Evolutionary conservation across 2,329 filamentous ascomycete genomes (phyloP).

Genomic region (Xylariaceae sp.): DNA sequence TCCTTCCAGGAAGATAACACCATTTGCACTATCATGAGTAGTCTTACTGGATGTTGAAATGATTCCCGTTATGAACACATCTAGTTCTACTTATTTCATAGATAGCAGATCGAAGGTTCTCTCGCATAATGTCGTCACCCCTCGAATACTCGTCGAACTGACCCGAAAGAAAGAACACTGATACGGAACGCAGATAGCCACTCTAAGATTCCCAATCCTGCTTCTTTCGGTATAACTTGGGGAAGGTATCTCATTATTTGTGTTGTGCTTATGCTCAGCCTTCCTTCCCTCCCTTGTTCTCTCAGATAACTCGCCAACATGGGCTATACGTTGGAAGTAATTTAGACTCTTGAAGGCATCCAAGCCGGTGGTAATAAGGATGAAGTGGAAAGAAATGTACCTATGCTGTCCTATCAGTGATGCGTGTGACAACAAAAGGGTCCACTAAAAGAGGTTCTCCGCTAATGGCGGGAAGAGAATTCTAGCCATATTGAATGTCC

Average conservation of each 20-base stretch:
- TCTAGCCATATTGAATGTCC: conserved; percentile 57
- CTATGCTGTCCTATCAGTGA: conserved; percentile 42
- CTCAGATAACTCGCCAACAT: conserved; percentile 66
- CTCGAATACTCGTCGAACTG: too few species aligned
- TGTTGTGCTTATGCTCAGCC: conserved; percentile 57
- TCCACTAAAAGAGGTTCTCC: conserved; percentile 46
- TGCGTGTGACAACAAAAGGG: conserved; percentile 38
- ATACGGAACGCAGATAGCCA: conserved; percentile 23
- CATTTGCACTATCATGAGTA: too few species aligned
- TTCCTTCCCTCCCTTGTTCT: conserved; percentile 64
- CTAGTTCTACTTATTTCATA: too few species aligned
- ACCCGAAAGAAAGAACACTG: too few species aligned
- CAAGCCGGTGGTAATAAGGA: conserved; percentile 58
- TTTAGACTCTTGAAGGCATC: conserved; percentile 57
- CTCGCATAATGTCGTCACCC: too few species aligned
- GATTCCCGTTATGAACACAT: too few species aligned
- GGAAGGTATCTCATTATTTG: conserved; percentile 65
- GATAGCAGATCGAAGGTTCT: too few species aligned
- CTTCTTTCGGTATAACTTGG: conserved; percentile 67
- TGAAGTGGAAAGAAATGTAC: conserved; percentile 58
- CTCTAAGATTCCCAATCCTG: conserved; percentile 59
- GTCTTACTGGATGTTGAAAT: too few species aligned
- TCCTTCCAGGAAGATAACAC: too few species aligned
- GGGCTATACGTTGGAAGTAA: conserved; percentile 60
- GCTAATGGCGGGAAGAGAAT: conserved; percentile 57